Conservation (phyloP, 306 rosid genomes). For the Oemleria cerasiformis region DNA sequence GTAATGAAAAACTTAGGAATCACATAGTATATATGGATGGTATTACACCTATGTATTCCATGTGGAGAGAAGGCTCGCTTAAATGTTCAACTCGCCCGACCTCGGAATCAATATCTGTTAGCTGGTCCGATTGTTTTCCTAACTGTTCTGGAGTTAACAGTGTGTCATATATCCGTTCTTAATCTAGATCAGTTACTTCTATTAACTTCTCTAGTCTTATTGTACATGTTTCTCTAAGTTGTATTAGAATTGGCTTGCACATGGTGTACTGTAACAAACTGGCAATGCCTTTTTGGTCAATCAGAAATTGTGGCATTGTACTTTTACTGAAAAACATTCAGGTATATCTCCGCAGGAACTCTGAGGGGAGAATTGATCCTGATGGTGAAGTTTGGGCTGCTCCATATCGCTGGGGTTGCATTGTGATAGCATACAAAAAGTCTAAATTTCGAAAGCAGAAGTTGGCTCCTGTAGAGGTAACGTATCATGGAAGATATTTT, state of each 20-base stretch:
- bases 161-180: not conserved
- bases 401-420: constrained; percentile 93
- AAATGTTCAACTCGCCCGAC: not conserved
- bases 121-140: not conserved
- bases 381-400: constrained; percentile 82
- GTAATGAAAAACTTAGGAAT: not conserved
- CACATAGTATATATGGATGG: not conserved
- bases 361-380: constrained; percentile 67
- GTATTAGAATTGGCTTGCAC: not conserved
- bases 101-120: not conserved
- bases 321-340: constrained; percentile 49
- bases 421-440: constrained; percentile 92
- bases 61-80: not conserved
- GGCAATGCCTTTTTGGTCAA: not conserved
- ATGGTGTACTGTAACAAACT: not conserved
- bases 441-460: constrained; percentile 62
- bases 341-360: constrained; percentile 82
- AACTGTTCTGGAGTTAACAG: too few relatives aligned
- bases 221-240: not conserved
- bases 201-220: not conserved
- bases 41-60: not conserved
- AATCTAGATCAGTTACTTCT: not conserved
- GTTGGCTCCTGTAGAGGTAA: constrained; percentile 75
- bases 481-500: not conserved
- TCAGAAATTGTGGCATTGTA: not conserved